Evolutionary conservation across 2,329 filamentous ascomycete species (phyloP).

Genomic region (Paradendryphiella salina): DNA sequence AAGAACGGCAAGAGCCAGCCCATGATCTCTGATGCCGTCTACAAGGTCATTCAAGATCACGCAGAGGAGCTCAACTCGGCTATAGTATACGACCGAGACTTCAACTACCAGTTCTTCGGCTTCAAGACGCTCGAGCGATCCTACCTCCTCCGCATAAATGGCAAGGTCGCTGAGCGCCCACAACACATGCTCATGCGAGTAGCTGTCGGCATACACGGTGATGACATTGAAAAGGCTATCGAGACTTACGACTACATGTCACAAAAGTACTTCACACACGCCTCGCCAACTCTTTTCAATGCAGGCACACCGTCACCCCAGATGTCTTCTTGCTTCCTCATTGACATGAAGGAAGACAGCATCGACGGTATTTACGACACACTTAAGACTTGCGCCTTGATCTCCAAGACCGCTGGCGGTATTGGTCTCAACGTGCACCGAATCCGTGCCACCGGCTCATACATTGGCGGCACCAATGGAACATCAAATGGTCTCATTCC

Average conservation of each 20-base stretch:
- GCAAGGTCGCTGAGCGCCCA: conserved; percentile 94
- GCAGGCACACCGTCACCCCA: conserved; percentile 93
- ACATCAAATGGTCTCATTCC: conserved; percentile 96
- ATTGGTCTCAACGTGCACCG: conserved; percentile 96
- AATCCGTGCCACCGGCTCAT: conserved; percentile 95
- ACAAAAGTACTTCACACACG: conserved; percentile 97
- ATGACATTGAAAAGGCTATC: conserved; percentile 89
- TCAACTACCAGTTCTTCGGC: conserved; percentile 99
- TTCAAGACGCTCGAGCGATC: conserved; percentile 99
- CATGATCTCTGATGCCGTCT: conserved; percentile 92
- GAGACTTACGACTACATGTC: conserved; percentile 99
- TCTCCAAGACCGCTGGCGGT: conserved; percentile 98
- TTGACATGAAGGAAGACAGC: conserved; percentile 99
- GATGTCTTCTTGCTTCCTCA: conserved; percentile 96
- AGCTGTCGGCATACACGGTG: conserved; percentile 92
- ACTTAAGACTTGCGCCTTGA: conserved; percentile 98
- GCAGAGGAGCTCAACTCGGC: conserved; percentile 97
- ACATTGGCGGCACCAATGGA: conserved; percentile 97
- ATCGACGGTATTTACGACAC: conserved; percentile 99
- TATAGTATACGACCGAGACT: conserved; percentile 98
- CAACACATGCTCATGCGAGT: conserved; percentile 99
- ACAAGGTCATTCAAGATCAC: conserved; percentile 92
- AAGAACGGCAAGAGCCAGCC: conserved; percentile 82
- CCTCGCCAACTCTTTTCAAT: conserved; percentile 97
- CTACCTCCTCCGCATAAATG: conserved; percentile 92